Base-by-base conservation (phyloP, 352 stramenopile species). In the Phytophthora brassicae region DNA sequence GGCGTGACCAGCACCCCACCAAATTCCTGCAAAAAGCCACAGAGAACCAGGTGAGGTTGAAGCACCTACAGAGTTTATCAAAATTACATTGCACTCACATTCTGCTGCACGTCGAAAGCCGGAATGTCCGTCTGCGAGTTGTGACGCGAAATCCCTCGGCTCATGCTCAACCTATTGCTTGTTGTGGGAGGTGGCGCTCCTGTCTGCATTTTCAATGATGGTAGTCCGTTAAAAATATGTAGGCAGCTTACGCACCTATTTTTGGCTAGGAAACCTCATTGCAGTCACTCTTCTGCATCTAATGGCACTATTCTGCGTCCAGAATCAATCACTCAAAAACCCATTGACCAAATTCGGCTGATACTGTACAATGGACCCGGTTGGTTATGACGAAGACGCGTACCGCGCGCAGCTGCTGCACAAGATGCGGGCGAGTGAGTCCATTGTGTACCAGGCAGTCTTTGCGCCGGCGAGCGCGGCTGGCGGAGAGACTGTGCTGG, bases 1-100 rank as follows among this genome's bases (percentile, higher is more conserved):
- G 84, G 76, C 14, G 81, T 93, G 23, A 97, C 78, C 13, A 94
- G 58, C 26, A 97, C 83, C 4, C 90, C 90, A 36, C 90, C 89
- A 33, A 89, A 84, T 19, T 86, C 77, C 71, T 96, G 35, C 23
- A 14, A 14, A n/a, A n/a, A 24, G 29, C n/a, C 64, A 47, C 28
- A 41, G n/a, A 59, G 17, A 36, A 59, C 29, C 36, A 4, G 2
- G 6, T 33, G 20, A 46, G 3, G 14, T 17, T 24, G 5, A 19
- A 55, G 22, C 19, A 12, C n/a, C 4, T n/a, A 16, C 9, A 60
- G 23, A 26, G 2, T 0, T 19, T 26, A 23, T 22, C 6, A 14
- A 11, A n/a, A 19, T 29, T 13, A 5, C 39, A 17, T 20, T 12
- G 29, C 20, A 56, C 64, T 24, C 14, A 72, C 64, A 60, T 72